These are phyloP conservation scores for Gynostemma pentaphyllum DNA, from an alignment of 306 rosid species.

Conservation along the genomic window DNA sequence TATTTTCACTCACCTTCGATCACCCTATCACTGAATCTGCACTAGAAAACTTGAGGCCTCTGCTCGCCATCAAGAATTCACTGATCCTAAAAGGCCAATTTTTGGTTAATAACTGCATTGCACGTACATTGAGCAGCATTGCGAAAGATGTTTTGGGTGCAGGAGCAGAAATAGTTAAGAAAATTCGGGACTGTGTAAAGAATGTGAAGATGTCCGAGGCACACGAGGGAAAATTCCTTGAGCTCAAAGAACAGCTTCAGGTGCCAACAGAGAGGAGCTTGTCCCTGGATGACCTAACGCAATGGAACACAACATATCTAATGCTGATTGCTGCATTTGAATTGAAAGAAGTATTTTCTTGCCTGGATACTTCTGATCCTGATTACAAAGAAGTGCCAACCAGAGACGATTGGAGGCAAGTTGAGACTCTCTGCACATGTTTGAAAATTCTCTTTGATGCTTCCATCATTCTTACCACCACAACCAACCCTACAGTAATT, in stretches of 20 bases:
- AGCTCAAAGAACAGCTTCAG: constrained; percentile 72
- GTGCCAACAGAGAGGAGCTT: constrained; percentile 75
- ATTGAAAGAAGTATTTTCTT: constrained; percentile 71
- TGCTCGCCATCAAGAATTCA: constrained; percentile 64
- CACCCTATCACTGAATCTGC: constrained; percentile 35
- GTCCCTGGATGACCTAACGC: constrained; percentile 60
- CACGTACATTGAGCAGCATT: constrained; percentile 55
- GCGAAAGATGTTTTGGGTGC: constrained; percentile 51
- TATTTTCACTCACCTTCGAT: constrained; percentile 63
- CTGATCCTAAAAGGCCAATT: constrained; percentile 69
- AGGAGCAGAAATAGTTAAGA: constrained; percentile 33
- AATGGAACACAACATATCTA: constrained; percentile 77
- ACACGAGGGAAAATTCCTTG: constrained; percentile 64
- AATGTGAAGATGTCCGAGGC: constrained; percentile 78
- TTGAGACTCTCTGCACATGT: constrained; percentile 59
- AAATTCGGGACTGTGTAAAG: constrained; percentile 69
- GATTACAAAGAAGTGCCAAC: constrained; percentile 77
- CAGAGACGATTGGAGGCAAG: constrained; percentile 72
- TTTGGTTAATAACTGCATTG: constrained; percentile 57
- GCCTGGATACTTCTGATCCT: constrained; percentile 74
- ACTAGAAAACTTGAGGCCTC: constrained; percentile 59
- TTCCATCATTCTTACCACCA: constrained; percentile 43
- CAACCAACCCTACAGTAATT: constrained; percentile 47
- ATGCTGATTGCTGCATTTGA: constrained; percentile 80
- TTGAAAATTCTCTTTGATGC: constrained; percentile 68